These are phyloP conservation scores for Nakazawaea populi DNA, from an alignment of 805 yeast genomes.

Conservation along the genomic window DNA sequence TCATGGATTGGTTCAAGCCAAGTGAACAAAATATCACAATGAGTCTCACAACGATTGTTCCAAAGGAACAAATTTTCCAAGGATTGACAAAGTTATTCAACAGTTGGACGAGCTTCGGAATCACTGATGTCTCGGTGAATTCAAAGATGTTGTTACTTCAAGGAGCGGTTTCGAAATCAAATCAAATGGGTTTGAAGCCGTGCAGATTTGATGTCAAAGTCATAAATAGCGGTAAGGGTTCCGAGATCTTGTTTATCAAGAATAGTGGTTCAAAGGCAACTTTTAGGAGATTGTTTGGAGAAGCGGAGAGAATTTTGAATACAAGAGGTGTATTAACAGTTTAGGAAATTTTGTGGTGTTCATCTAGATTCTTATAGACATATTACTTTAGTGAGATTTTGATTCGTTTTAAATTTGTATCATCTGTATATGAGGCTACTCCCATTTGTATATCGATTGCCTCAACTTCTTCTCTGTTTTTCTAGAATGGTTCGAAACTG, in stretches of 20 bases:
- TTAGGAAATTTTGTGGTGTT: not conserved
- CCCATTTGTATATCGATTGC: no score
- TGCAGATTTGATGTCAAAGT: constrained; percentile 58
- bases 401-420: no score
- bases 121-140: constrained; percentile 46
- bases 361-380: no score
- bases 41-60: constrained; percentile 28
- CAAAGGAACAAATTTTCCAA: constrained; percentile 52
- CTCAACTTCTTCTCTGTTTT: no score
- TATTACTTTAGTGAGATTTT: no score
- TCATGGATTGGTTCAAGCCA: constrained; percentile 37
- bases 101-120: constrained; percentile 70
- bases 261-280: constrained; percentile 62
- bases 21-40: constrained; percentile 26
- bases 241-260: constrained; percentile 54
- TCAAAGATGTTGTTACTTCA: constrained; percentile 37
- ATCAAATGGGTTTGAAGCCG: constrained; percentile 56
- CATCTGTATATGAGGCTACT: no score
- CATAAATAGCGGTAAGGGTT: constrained; percentile 36
- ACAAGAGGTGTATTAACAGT: constrained; percentile 52
- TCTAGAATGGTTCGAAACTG: no score
- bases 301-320: constrained; percentile 57
- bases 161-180: constrained; percentile 59
- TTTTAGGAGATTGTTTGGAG: constrained; percentile 51
- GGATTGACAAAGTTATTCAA: constrained; percentile 57